Evolutionary conservation across 331 rosid genomes (phyloP).

Genomic region (Pyracantha coccinea): DNA sequence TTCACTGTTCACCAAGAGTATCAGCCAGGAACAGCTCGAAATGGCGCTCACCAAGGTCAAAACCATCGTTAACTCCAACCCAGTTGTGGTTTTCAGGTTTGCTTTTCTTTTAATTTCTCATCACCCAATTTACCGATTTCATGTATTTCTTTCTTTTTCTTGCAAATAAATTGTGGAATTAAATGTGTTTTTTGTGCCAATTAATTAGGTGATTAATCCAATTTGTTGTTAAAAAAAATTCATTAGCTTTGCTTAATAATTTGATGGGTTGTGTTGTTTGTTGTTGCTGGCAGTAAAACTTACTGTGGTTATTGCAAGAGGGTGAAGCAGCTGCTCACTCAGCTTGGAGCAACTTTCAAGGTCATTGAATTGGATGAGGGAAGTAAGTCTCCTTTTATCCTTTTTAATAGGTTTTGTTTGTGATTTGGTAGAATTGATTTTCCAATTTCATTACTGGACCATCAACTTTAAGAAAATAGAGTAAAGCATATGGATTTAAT

Average conservation of each 20-base stretch:
- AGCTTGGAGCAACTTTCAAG: conserved; percentile 56
- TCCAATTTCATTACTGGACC: not conserved
- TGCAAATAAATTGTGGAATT: not conserved
- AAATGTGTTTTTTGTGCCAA: not conserved
- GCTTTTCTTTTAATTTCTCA: not conserved
- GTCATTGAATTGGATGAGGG: conserved; percentile 61
- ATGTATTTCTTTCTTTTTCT: not conserved
- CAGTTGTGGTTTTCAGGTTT: conserved; percentile 72
- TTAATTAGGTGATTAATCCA: not conserved
- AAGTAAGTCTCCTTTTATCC: conserved; percentile 26
- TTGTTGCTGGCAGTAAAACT: conserved; percentile 53
- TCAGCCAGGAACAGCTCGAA: conserved; percentile 36
- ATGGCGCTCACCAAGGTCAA: conserved; percentile 58
- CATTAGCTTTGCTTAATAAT: not conserved
- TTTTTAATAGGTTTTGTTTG: not conserved
- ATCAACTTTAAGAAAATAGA: not conserved
- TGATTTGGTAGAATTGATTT: not conserved
- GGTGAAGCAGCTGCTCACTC: conserved; percentile 52
- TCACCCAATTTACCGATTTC: not conserved
- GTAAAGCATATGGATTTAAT: no score
- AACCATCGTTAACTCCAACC: conserved; percentile 40
- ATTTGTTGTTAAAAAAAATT: not conserved
- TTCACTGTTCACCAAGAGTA: conserved; percentile 27
- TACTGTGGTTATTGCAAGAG: conserved; percentile 72
- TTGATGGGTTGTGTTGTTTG: not conserved